Evolutionary conservation across 495 filamentous ascomycete species (phyloP).

Genomic region (Penicillium egyptiacum): DNA sequence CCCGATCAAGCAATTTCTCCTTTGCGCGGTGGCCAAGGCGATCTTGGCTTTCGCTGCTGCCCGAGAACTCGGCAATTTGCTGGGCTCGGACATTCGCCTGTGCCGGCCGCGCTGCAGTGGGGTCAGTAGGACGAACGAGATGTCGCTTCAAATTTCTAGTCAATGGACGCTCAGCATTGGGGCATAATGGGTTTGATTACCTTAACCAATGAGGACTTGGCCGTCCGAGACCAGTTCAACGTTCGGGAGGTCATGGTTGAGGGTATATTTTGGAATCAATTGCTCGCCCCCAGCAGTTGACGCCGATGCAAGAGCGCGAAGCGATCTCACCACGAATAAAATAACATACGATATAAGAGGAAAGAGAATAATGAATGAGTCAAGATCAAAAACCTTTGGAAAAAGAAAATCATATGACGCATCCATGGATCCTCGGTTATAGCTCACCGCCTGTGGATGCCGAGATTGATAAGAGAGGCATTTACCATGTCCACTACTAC

Average conservation of each 20-base stretch:
- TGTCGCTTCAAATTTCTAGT: slow-evolving; percentile 21
- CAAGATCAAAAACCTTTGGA: slow-evolving; percentile 5
- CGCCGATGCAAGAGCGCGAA: slow-evolving; percentile 5
- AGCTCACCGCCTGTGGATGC: slow-evolving; percentile 28
- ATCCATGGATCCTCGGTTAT: slow-evolving; percentile 27
- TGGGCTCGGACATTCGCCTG: slow-evolving; percentile 26
- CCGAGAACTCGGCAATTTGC: slow-evolving; percentile 43
- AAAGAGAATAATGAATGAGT: slow-evolving; percentile 13
- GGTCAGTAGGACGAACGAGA: slow-evolving; percentile 21
- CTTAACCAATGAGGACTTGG: slow-evolving; percentile 34
- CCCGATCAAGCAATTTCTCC: slow-evolving; percentile 49
- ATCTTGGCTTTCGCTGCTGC: slow-evolving; percentile 31
- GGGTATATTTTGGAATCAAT: background rate
- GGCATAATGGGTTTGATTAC: slow-evolving; percentile 14
- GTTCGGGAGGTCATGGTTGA: slow-evolving; percentile 39
- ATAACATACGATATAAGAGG: background rate
- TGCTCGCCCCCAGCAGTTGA: slow-evolving; percentile 8
- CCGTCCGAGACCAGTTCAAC: slow-evolving; percentile 36
- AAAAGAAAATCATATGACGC: slow-evolving; percentile 26
- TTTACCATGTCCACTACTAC: slow-evolving; percentile 4
- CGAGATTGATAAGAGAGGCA: slow-evolving; percentile 15
- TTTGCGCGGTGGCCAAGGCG: slow-evolving; percentile 48
- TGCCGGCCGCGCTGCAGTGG: slow-evolving; percentile 15
- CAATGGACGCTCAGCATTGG: slow-evolving; percentile 12
- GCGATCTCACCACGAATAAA: slow-evolving; percentile 7